A percentile compares a stretch with the other conserved stretches of the same genome.
These are phyloP conservation scores for Kwoniella shandongensis DNA, from an alignment of 768 basidiomycete genomes.

Conservation along the genomic window DNA sequence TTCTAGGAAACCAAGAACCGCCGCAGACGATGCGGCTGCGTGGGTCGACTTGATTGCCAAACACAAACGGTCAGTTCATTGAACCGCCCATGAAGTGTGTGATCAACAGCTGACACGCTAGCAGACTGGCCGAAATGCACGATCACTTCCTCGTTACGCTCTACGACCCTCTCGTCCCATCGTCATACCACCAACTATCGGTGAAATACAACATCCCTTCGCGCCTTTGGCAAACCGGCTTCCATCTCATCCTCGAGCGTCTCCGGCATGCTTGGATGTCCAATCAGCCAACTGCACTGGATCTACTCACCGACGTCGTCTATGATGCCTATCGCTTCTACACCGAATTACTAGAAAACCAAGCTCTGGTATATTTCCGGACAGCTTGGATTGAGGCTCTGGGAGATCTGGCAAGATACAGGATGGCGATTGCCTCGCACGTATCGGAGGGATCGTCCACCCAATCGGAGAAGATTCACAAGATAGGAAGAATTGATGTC, in stretches of 20 bases:
- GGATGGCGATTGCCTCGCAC: constrained; percentile 86
- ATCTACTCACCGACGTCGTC: constrained; percentile 90
- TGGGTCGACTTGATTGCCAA: constrained; percentile 57
- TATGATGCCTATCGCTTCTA: constrained; percentile 95
- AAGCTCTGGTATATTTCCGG: constrained; percentile 66
- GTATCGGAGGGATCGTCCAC: constrained; percentile 58
- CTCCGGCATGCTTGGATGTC: constrained; percentile 79
- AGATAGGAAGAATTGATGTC: constrained; percentile 46
- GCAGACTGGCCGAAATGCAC: constrained; percentile 83
- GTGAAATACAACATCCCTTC: constrained; percentile 94
- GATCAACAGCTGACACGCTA: background rate
- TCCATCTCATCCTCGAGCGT: constrained; percentile 85
- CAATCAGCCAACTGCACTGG: constrained; percentile 60
- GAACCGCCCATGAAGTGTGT: no score
- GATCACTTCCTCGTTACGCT: constrained; percentile 84
- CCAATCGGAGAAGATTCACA: background rate
- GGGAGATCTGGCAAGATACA: constrained; percentile 90
- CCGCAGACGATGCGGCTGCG: constrained; percentile 40
- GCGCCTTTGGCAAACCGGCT: constrained; percentile 86
- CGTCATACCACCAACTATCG: constrained; percentile 83
- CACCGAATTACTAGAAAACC: constrained; percentile 82
- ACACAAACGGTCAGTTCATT: constrained; percentile 75
- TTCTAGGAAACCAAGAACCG: constrained; percentile 19
- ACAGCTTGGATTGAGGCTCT: constrained; percentile 92
- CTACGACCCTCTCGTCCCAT: constrained; percentile 79